These are phyloP conservation scores for Ceratobasidium sp. DNA, from an alignment of 1,284 basidiomycete species.

Conservation along the genomic window DNA sequence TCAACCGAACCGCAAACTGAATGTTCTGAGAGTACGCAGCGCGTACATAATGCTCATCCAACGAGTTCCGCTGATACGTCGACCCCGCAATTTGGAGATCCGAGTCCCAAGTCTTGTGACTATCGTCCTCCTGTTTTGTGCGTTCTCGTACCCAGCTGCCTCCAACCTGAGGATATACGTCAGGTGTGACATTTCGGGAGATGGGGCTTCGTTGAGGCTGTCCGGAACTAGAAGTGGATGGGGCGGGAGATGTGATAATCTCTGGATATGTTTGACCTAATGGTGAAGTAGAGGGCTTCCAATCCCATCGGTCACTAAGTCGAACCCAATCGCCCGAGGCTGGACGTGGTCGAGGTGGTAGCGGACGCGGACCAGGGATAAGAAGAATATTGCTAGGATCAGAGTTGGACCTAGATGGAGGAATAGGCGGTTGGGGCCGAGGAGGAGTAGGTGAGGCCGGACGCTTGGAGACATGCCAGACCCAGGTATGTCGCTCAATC, in stretches of 20 bases:
- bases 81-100: conserved; percentile 34
- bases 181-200: not conserved
- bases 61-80: conserved; percentile 31
- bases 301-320: conserved; percentile 34
- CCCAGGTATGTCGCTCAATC: conserved; percentile 21
- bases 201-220: not conserved
- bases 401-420: conserved; percentile 20
- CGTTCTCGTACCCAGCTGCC: conserved; percentile 32
- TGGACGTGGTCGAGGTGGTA: conserved; percentile 33
- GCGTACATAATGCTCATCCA: conserved; percentile 38
- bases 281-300: conserved; percentile 22
- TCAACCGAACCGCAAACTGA: conserved; percentile 22
- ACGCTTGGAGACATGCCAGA: conserved; percentile 16
- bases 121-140: not conserved
- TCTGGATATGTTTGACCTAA: conserved; percentile 1
- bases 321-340: conserved; percentile 35
- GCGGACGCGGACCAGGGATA: not conserved
- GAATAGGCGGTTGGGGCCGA: not conserved
- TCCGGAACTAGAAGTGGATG: not conserved
- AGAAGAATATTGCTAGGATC: conserved; percentile 6
- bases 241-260: not conserved
- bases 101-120: not conserved
- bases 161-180: not conserved
- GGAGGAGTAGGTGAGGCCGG: conserved; percentile 7
- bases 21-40: conserved; percentile 17